Base-by-base conservation (phyloP, 2,329 filamentous ascomycete genomes). In the Kalaharituber pfeilii region DNA sequence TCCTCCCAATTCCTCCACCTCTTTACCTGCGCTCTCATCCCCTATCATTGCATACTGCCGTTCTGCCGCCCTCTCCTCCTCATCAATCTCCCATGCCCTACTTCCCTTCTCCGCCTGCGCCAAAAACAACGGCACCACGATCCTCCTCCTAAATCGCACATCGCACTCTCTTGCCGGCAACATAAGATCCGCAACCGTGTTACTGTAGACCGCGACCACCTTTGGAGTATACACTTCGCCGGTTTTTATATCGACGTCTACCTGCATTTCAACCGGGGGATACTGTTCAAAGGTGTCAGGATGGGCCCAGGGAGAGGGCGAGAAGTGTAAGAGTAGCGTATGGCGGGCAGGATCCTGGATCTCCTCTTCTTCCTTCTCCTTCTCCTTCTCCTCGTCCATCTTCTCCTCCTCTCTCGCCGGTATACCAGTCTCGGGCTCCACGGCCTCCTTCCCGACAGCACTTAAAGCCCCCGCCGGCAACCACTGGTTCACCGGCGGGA, bases 281-380 rank as follows among this genome's bases (percentile, higher is more conserved):
- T 62, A 58, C 7, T 52, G 45, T 49, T 63, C 60, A 36, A 64
- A 64, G 24, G 51, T 56, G 30, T 53, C 44, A 1, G 57, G 61
- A 27, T 58, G 52, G 8, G 39, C 44, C 61, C 60, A 63, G n/a
- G 62, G 62, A 2, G 60, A 62, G 25, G 62, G 61, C 22, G 58
- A 54, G 49, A 64, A 62, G 36, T 57, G 59, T 27, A 63, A 53
- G 13, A 56, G 51, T 24, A 62, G 60, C 3, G 58, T 60, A 39
- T 62, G 57, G 28, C 25, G 18, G 13, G 13, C 25, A 39, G 33
- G 33, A 18, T 39, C 7, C 15, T 18, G 13, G 15, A 18, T 13
- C 6, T 47, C 42, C 11, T 13, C 24, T 22, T 20, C 13, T 7
- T 2, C n/a, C 22, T 15, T 22, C 33, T 15, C 33, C 20, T 4